Evolutionary conservation across 768 basidiomycete species (phyloP), one percentile per base, ranked within the genome.

Genomic region (Lepiota subincarnata): DNA sequence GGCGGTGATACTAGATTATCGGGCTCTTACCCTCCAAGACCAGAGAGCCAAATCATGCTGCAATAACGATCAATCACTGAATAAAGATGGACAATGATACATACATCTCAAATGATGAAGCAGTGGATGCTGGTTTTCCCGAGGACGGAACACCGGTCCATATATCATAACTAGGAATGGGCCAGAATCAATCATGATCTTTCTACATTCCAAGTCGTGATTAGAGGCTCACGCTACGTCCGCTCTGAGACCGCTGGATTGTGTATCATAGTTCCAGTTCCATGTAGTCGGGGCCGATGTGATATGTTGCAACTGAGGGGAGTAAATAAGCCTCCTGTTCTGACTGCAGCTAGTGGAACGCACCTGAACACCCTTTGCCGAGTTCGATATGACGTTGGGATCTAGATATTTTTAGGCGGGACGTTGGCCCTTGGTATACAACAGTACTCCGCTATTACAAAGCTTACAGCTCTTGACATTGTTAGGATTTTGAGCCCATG

Each of bases 11-110:
- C 34, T 19, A 5, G 19, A 37, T 11, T 12, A 35, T 7, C 26
- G 13, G 1, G 10, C 6, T 50, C 72, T 55, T 62, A 81, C 80
- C 76, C 76, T 62, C 80, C 81, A 11, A 70, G 71, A 35, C 78
- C 75, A 48, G 80, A 81, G 22, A 82, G 73, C 81, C 81, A 82
- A 55, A 82, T 80, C 80, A 82, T 82, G 50, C 78, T 79, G n/a
- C 20, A 34, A 8, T 40, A 35, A 35, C 24, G 50, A 20, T 20
- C 26, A 53, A 45, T 46, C 28, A 16, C 37, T 31, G 18, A 39
- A 24, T 28, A 37, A 38, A 6, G 1, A 41, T 12, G 50, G 55
- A 53, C 31, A 4, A 20, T 12, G 35, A 11, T 7, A 60, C 76
- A 39, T 63, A 79, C 79, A 82, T 79, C 61, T 82, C 81, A 59